Conservation (phyloP, 148 eudicot species). For the Cornus suecica region DNA sequence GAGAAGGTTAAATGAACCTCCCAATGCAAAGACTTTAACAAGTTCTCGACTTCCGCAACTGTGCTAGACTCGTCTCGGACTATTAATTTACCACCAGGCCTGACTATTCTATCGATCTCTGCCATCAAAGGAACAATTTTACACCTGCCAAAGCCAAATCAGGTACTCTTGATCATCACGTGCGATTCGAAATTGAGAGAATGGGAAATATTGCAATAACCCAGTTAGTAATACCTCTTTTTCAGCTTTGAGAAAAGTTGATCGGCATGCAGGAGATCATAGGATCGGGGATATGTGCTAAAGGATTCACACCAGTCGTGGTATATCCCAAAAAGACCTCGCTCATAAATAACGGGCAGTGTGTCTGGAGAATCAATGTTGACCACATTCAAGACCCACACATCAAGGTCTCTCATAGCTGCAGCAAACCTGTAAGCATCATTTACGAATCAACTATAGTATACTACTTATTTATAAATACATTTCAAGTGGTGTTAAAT, state of each 20-base stretch:
- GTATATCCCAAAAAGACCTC: constrained; percentile 89
- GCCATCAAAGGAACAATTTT: constrained; percentile 56
- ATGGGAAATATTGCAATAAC: neutral
- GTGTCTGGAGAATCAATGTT: constrained; percentile 78
- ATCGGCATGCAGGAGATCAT: constrained; percentile 89
- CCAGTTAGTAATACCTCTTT: constrained; percentile 44
- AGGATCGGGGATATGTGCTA: constrained; percentile 81
- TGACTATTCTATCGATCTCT: constrained; percentile 70
- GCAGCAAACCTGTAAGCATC: constrained; percentile 70
- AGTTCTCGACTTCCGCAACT: constrained; percentile 55
- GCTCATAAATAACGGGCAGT: constrained; percentile 74
- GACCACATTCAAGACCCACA: constrained; percentile 90
- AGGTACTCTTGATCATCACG: neutral
- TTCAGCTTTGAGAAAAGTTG: constrained; percentile 75
- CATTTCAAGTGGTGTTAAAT: neutral
- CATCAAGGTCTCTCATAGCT: constrained; percentile 58
- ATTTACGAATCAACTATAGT: neutral
- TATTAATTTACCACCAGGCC: constrained; percentile 80
- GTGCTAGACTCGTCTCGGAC: constrained; percentile 59
- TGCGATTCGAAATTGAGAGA: neutral
- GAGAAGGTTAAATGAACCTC: constrained; percentile 61
- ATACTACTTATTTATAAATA: neutral
- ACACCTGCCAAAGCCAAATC: constrained; percentile 41
- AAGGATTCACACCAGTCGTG: constrained; percentile 95
- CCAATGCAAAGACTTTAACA: constrained; percentile 76